Evolutionary conservation across 306 rosid species (phyloP).

Genomic region (Betula pendula): DNA sequence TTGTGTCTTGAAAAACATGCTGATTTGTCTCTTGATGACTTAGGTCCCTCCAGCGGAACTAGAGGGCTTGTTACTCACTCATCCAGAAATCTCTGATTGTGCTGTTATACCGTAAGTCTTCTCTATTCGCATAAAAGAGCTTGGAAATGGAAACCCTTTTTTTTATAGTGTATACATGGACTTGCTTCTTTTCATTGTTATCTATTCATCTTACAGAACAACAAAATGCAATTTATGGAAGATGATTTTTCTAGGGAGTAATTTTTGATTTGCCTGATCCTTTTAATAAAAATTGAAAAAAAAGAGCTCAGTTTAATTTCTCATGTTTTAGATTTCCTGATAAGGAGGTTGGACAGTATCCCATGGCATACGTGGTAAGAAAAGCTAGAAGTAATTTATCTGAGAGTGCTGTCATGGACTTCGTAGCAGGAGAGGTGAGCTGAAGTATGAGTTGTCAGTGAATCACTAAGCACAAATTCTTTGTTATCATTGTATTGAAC

Average conservation of each 20-base stretch:
- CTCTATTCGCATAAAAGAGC: neutral
- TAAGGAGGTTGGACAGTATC: constrained; percentile 75
- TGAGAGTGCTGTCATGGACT: constrained; percentile 61
- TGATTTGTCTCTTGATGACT: constrained; percentile 2
- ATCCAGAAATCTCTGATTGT: constrained; percentile 68
- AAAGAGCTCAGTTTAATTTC: neutral
- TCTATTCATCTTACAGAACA: no score
- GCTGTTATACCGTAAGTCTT: constrained; percentile 89
- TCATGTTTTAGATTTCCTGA: constrained; percentile 63
- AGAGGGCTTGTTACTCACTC: constrained; percentile 76
- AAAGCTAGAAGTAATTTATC: constrained; percentile 57
- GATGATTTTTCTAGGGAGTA: neutral
- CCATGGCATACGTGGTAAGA: constrained; percentile 83
- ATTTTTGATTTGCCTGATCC: neutral
- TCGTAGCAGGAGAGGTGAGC: constrained; percentile 66
- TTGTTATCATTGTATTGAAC: neutral
- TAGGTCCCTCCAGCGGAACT: constrained; percentile 97
- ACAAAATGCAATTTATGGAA: no score
- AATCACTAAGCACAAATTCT: neutral
- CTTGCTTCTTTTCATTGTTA: no score
- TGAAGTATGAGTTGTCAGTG: neutral
- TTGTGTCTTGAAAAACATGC: no score
- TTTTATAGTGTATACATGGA: no score
- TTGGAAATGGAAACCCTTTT: no score
- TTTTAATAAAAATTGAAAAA: no score